Conservation (phyloP, 2,329 filamentous ascomycete species). For the Pestalotiopsis sp. region DNA sequence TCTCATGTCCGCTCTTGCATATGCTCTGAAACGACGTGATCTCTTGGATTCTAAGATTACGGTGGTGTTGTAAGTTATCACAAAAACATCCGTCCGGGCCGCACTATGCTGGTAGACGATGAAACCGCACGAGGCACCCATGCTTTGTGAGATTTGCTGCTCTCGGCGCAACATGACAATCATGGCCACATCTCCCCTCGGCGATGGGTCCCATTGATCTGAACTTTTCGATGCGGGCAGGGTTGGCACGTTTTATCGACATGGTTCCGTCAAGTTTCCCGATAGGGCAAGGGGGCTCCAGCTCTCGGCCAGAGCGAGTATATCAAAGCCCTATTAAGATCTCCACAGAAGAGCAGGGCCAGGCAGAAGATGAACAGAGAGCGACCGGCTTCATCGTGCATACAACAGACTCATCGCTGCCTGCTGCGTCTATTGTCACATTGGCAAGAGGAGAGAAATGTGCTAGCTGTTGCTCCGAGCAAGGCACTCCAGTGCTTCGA, state of each 20-base stretch:
- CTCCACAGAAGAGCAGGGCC: background rate
- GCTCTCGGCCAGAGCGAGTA: background rate
- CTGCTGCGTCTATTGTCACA: background rate
- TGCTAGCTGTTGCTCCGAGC: no score
- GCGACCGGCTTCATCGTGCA: background rate
- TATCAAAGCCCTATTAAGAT: background rate
- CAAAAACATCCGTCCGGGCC: background rate
- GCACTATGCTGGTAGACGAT: background rate
- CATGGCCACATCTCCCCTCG: background rate
- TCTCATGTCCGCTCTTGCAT: background rate
- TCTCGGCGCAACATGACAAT: background rate
- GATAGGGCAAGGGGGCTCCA: background rate
- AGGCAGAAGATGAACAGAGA: background rate
- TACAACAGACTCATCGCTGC: background rate
- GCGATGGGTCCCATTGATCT: background rate
- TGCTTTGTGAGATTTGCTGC: background rate
- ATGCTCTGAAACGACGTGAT: slow-evolving; percentile 10
- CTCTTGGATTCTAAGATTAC: slow-evolving; percentile 8
- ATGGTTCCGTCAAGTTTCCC: background rate
- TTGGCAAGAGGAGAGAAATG: no score
- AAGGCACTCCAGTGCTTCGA: no score
- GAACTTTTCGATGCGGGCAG: background rate
- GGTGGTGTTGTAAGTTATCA: background rate
- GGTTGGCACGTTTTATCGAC: slow-evolving; percentile 6
- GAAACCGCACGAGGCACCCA: background rate